Evolutionary conservation across 805 yeast species (phyloP).

Genomic region (Candida andamanensis): DNA sequence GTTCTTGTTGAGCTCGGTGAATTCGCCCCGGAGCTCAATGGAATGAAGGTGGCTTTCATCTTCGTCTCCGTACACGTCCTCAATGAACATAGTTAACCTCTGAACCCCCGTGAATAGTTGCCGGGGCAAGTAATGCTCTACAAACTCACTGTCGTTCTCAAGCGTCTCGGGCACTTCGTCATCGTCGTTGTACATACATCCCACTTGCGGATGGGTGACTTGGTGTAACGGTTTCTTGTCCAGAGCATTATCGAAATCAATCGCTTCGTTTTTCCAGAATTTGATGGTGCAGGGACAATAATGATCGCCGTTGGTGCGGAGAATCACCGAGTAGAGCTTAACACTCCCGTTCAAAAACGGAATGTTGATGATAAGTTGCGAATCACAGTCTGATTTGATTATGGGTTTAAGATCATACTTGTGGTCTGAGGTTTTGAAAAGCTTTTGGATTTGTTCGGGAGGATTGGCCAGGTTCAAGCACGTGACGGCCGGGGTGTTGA

Average conservation of each 20-base stretch:
- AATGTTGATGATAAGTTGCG: conserved; percentile 68
- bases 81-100: conserved; percentile 62
- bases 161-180: conserved; percentile 31
- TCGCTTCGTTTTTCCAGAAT: conserved; percentile 63
- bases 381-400: conserved; percentile 71
- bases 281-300: conserved; percentile 67
- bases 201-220: conserved; percentile 62
- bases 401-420: conserved; percentile 45
- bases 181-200: conserved; percentile 39
- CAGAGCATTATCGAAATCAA: conserved; percentile 68
- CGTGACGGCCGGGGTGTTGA: conserved; percentile 54
- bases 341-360: conserved; percentile 73
- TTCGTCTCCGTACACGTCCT: conserved; percentile 52
- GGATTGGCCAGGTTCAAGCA: conserved; percentile 60
- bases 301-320: conserved; percentile 59
- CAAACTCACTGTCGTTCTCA: conserved; percentile 47
- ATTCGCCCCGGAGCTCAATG: conserved; percentile 77
- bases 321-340: conserved; percentile 65
- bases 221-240: conserved; percentile 45
- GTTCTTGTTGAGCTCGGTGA: conserved; percentile 49
- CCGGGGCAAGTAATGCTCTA: conserved; percentile 79
- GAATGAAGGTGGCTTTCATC: conserved; percentile 56
- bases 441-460: conserved; percentile 41
- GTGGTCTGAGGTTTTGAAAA: conserved; percentile 51
- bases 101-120: conserved; percentile 66